phyloP scores from a whole-genome alignment of 139 green algal species.

The Chlamydomonas urium region DNA sequence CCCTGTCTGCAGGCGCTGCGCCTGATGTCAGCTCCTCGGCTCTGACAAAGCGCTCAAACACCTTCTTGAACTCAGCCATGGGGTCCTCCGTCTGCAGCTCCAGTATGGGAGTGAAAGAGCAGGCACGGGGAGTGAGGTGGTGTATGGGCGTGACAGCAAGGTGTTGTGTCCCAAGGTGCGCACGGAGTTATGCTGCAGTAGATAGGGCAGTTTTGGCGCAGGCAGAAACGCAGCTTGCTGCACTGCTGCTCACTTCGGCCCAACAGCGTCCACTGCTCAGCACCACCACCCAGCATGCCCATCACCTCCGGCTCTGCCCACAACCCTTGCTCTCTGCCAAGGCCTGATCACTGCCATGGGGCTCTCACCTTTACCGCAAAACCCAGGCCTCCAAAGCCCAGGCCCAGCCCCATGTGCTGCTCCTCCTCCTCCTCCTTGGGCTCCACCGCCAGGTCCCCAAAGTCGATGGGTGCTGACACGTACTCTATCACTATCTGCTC shows the following conservation, averaged over 20 bases:
- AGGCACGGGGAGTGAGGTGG: neutral
- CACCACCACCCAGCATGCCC: too few relatives aligned
- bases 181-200: too few relatives aligned
- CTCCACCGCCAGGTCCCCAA: slow-evolving; percentile 16
- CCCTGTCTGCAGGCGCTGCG: slow-evolving; percentile 35
- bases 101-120: neutral
- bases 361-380: slow-evolving; percentile 11
- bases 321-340: too few relatives aligned
- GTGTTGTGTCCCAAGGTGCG: too few relatives aligned
- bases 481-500: slow-evolving; percentile 53
- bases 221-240: too few relatives aligned
- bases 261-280: too few relatives aligned
- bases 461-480: slow-evolving; percentile 41
- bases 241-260: too few relatives aligned
- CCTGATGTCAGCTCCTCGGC: slow-evolving; percentile 53
- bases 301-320: neutral
- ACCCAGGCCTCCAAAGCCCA: slow-evolving; percentile 26
- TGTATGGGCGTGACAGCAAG: too few relatives aligned
- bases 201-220: too few relatives aligned
- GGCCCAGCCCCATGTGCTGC: slow-evolving; percentile 13
- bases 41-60: slow-evolving; percentile 66
- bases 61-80: slow-evolving; percentile 57
- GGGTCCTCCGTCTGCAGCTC: slow-evolving; percentile 6
- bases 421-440: slow-evolving; percentile 19
- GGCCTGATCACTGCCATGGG: too few relatives aligned